These are phyloP conservation scores for Priceomyces haplophilus DNA, from an alignment of 805 yeast species.

Conservation along the genomic window DNA sequence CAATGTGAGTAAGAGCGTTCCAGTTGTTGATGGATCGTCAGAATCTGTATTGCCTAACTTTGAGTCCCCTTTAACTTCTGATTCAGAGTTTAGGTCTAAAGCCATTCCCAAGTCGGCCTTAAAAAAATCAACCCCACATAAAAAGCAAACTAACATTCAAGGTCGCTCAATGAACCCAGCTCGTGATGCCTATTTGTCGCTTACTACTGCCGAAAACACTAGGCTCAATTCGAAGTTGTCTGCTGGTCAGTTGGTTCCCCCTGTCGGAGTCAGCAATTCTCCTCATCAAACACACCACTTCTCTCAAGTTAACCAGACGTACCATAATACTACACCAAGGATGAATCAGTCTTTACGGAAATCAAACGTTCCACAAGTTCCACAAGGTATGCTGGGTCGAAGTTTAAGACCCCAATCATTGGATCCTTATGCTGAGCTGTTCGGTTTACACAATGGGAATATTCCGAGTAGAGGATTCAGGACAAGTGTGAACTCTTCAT, in stretches of 20 bases:
- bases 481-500: conserved; percentile 27
- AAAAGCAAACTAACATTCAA: conserved; percentile 9
- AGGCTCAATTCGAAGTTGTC: conserved; percentile 64
- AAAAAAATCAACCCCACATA: conserved; percentile 35
- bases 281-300: neutral
- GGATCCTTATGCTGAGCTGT: conserved; percentile 3
- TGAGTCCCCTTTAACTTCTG: too few species aligned
- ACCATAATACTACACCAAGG: conserved; percentile 9
- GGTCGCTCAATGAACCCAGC: conserved; percentile 39
- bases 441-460: conserved; percentile 7
- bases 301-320: conserved; percentile 5
- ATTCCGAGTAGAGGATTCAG: conserved; percentile 33
- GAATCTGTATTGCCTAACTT: too few species aligned
- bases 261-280: neutral
- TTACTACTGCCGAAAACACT: conserved; percentile 78
- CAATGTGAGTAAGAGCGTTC: too few species aligned
- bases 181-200: conserved; percentile 59
- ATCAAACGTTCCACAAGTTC: conserved; percentile 13
- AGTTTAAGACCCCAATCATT: conserved; percentile 35
- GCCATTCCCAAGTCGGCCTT: conserved; percentile 53
- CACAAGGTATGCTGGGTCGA: conserved; percentile 21
- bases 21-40: too few species aligned
- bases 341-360: conserved; percentile 24
- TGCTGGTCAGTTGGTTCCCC: conserved; percentile 28
- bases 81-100: neutral